Conservation (phyloP, 2,329 filamentous ascomycete species). For the Sphaceloma murrayae region DNA sequence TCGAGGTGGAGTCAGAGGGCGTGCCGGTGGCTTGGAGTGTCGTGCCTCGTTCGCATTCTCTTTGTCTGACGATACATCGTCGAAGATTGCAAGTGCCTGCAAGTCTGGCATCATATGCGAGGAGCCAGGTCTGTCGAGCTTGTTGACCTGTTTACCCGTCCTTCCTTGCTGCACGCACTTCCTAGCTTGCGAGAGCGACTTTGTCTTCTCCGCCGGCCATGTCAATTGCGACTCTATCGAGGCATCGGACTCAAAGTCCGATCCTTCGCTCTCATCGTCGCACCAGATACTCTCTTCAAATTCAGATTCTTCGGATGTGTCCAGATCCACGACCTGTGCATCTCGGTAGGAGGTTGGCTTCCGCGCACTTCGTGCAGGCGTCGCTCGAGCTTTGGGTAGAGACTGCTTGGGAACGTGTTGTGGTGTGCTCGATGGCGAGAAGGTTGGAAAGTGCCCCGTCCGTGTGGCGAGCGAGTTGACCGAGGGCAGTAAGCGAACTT, state of each 20-base stretch:
- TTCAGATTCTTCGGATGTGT: slow-evolving; percentile 18
- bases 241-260: slow-evolving; percentile 1
- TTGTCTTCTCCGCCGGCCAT: slow-evolving; percentile 5
- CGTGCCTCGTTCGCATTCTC: slow-evolving; percentile 25
- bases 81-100: too few relatives aligned
- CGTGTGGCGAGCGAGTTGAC: slow-evolving; percentile 12
- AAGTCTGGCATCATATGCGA: too few relatives aligned
- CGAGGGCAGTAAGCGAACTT: slow-evolving; percentile 9
- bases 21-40: slow-evolving; percentile 11
- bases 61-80: too few relatives aligned
- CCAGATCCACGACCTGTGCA: neutral
- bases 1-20: neutral
- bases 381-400: slow-evolving; percentile 10
- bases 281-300: slow-evolving; percentile 30
- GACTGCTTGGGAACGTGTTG: neutral
- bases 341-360: slow-evolving; percentile 3
- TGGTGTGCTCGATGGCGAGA: neutral
- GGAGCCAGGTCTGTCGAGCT: too few relatives aligned
- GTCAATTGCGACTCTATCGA: slow-evolving; percentile 7
- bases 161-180: neutral
- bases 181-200: neutral
- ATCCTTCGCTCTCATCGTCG: slow-evolving; percentile 18
- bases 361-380: slow-evolving; percentile 12
- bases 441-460: slow-evolving; percentile 1
- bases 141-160: neutral